Conservation (phyloP, 2,329 filamentous ascomycete genomes). For the Aspergillus calidoustus region DNA sequence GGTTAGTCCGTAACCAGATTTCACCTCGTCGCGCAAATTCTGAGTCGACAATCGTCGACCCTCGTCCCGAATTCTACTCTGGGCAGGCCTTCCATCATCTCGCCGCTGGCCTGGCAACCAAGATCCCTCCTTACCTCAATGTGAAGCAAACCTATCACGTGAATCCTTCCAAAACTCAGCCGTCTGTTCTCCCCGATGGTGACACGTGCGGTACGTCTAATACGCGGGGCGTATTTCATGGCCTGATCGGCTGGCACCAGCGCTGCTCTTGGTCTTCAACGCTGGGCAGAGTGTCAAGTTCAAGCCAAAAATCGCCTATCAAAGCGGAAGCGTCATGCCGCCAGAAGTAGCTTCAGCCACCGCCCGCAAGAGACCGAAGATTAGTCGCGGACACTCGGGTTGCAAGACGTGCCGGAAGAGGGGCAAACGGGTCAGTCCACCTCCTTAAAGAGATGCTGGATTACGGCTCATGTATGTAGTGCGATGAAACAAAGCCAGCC, state of each 20-base stretch:
- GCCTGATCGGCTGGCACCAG: not conserved
- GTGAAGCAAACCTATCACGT: not conserved
- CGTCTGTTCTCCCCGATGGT: not conserved
- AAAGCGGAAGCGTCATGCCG: not conserved
- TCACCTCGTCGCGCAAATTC: not conserved
- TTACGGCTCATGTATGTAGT: constrained; percentile 9
- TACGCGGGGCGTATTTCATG: not conserved
- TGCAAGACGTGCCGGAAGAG: constrained; percentile 21
- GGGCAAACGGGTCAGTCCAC: constrained; percentile 20
- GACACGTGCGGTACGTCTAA: not conserved
- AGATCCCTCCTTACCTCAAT: too few species aligned
- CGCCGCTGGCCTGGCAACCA: too few species aligned
- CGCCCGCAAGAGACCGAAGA: not conserved
- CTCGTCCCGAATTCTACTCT: too few species aligned
- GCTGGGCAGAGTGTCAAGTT: too few species aligned
- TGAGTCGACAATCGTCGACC: not conserved
- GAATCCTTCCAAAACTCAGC: not conserved
- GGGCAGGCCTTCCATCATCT: too few species aligned
- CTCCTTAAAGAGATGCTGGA: too few species aligned
- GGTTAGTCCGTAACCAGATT: not conserved
- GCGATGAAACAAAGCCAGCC: constrained; percentile 22
- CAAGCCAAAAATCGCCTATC: not conserved
- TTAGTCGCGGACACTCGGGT: constrained; percentile 12
- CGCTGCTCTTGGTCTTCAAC: too few species aligned
- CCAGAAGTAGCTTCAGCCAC: not conserved